Base-by-base conservation (phyloP, 139 green algal species). In the Auxenochlorella protothecoides region DNA sequence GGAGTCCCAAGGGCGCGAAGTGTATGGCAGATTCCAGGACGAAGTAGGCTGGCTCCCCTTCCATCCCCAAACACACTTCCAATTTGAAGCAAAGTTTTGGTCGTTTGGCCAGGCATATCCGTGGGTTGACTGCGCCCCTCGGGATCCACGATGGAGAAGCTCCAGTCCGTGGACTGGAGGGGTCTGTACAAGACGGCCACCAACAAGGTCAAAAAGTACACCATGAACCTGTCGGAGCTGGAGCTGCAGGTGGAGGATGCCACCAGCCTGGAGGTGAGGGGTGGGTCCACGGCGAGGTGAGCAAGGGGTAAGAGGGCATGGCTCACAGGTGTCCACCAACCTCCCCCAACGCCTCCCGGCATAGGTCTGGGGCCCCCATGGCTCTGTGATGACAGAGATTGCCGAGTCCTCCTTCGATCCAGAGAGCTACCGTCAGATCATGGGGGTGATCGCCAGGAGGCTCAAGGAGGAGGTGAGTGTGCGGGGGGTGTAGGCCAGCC, bases 211-310 rank as follows among this genome's bases (percentile, higher is more conserved):
- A 90, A 89, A 68, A 83, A 90, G 72, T 79, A 82, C 57, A 84
- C 89, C 0, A 62, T 89, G 7, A 90, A 91, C 59, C 72, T 96
- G 53, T 85, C 80, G 3, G 85, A 89, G 5, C 71, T 91, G 52
- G 89, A 96, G 69, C 55, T 94, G 2, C 92, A 93, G 68, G 87
- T 93, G 5, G 84, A 91, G 66, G 82, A 96, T 64, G 92, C 91
- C 3, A 97, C 92, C 4, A 95, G 92, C 72, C 87, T 87, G 55
- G 89, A 97, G 53, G 57, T 62, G 57, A 44, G 27, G 27, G 27
- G 27, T 44, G 27, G 27, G 27, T 44, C 27, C 27, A 44, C 27
- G 27, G 27, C 27, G 27, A 44, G 27, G 27, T 44, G 27, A 44
- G 27, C 27, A 44, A 44, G 27, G 27, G 27, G 27, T 44, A 44